These are phyloP conservation scores for Penicillium angulare DNA, from an alignment of 495 filamentous ascomycete genomes.

Conservation along the genomic window DNA sequence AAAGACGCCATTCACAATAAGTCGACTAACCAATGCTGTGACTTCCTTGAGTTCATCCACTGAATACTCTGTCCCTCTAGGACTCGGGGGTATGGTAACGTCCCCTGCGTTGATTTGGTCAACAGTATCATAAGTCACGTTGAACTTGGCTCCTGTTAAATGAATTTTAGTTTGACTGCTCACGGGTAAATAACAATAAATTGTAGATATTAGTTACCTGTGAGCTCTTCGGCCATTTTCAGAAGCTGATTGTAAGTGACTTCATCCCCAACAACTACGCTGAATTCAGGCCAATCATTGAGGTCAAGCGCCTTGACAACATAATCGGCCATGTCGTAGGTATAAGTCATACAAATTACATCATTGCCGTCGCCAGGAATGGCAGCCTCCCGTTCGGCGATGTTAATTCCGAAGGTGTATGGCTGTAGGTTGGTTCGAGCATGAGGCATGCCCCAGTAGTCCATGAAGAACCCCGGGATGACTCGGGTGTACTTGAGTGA, in stretches of 20 bases:
- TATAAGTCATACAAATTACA: slow-evolving; percentile 50
- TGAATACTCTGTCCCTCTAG: slow-evolving; percentile 16
- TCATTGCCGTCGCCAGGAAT: slow-evolving; percentile 54
- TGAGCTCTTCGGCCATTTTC: slow-evolving; percentile 42
- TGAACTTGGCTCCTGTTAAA: slow-evolving; percentile 45
- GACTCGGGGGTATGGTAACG: slow-evolving; percentile 46
- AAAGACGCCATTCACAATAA: slow-evolving; percentile 35
- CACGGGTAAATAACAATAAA: no score
- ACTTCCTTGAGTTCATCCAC: slow-evolving; percentile 28
- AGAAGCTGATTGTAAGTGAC: slow-evolving; percentile 49
- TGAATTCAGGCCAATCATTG: slow-evolving; percentile 46
- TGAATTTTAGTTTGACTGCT: not conserved
- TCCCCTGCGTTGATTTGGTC: slow-evolving; percentile 46
- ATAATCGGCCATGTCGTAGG: slow-evolving; percentile 50
- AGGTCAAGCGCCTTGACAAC: slow-evolving; percentile 45
- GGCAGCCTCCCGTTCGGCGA: slow-evolving; percentile 41
- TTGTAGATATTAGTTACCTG: slow-evolving; percentile 41
- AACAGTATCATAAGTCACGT: slow-evolving; percentile 45
- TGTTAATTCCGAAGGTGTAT: slow-evolving; percentile 44
- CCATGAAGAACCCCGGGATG: slow-evolving; percentile 52
- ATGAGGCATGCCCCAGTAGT: slow-evolving; percentile 53
- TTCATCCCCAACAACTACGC: slow-evolving; percentile 44
- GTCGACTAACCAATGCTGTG: slow-evolving; percentile 31
- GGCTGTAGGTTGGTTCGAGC: slow-evolving; percentile 41
- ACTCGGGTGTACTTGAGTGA: slow-evolving; percentile 49